phyloP scores from a whole-genome alignment of 2,329 filamentous ascomycete species.

The Penicillium corylophilum region DNA sequence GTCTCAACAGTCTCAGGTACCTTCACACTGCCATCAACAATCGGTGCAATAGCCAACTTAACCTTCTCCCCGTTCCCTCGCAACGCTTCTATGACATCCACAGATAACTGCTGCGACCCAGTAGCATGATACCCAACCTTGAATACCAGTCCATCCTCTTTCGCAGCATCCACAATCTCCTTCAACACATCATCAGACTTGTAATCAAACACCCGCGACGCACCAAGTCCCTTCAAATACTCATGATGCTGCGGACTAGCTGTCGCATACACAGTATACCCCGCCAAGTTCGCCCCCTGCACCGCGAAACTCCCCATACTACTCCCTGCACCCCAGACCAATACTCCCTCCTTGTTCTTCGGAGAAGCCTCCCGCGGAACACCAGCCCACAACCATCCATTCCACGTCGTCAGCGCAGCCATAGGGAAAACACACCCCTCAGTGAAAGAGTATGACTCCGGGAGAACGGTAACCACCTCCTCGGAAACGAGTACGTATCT shows the following conservation, averaged over 20 bases:
- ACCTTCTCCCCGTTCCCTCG: not conserved
- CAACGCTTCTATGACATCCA: constrained; percentile 5
- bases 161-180: constrained; percentile 4
- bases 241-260: constrained; percentile 15
- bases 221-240: constrained; percentile 39
- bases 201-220: constrained; percentile 44
- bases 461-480: constrained; percentile 14
- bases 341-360: constrained; percentile 16
- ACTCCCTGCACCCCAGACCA: constrained; percentile 13
- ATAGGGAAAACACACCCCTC: constrained; percentile 12
- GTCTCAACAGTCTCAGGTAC: constrained; percentile 8
- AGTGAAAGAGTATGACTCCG: constrained; percentile 7
- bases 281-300: constrained; percentile 7
- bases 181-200: constrained; percentile 20
- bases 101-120: constrained; percentile 6
- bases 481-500: constrained; percentile 7
- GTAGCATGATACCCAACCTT: constrained; percentile 4
- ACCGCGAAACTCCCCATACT: constrained; percentile 11
- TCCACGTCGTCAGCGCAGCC: constrained; percentile 6
- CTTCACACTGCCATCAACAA: constrained; percentile 3
- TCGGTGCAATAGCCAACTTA: constrained; percentile 12
- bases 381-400: constrained; percentile 10
- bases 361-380: not conserved
- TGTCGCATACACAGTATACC: constrained; percentile 11
- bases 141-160: constrained; percentile 8